Percentiles rank a stretch among this genome's conserved stretches.
Conservation (phyloP, 108 stramenopile species). For the Seminavis robusta region DNA sequence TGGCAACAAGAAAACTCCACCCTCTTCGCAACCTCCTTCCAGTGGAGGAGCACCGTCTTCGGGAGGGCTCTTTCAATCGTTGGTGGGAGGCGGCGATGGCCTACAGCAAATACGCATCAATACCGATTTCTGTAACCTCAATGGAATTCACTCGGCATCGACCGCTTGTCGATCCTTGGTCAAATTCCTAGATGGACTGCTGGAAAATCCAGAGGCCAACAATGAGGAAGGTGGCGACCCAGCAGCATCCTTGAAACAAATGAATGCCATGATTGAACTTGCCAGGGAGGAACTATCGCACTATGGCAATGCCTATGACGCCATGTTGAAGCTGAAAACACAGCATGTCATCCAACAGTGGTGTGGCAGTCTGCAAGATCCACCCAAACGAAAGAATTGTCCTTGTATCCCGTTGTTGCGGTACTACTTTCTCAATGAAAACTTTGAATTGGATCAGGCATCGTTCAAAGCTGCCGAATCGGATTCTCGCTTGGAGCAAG, state of each 20-base stretch:
- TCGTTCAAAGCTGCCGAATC: slow-evolving; percentile 49
- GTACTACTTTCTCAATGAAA: slow-evolving; percentile 59
- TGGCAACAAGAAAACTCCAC: slow-evolving; percentile 1
- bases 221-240: not conserved
- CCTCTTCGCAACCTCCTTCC: not conserved
- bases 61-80: slow-evolving; percentile 35
- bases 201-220: slow-evolving; percentile 2
- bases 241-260: not conserved
- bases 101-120: slow-evolving; percentile 53
- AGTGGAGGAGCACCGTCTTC: slow-evolving; percentile 41
- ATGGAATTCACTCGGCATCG: slow-evolving; percentile 69
- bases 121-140: slow-evolving; percentile 63
- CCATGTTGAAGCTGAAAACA: slow-evolving; percentile 37
- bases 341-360: slow-evolving; percentile 41
- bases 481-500: slow-evolving; percentile 60
- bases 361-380: slow-evolving; percentile 43
- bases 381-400: slow-evolving; percentile 10
- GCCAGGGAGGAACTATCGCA: slow-evolving; percentile 74
- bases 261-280: slow-evolving; percentile 57
- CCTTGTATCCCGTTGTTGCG: slow-evolving; percentile 53
- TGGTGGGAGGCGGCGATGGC: slow-evolving; percentile 18
- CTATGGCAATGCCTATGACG: slow-evolving; percentile 49
- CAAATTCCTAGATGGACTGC: slow-evolving; percentile 49
- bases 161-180: slow-evolving; percentile 60
- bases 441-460: slow-evolving; percentile 56